Conservation (phyloP, 768 basidiomycete species). For the Trametes maxima region DNA sequence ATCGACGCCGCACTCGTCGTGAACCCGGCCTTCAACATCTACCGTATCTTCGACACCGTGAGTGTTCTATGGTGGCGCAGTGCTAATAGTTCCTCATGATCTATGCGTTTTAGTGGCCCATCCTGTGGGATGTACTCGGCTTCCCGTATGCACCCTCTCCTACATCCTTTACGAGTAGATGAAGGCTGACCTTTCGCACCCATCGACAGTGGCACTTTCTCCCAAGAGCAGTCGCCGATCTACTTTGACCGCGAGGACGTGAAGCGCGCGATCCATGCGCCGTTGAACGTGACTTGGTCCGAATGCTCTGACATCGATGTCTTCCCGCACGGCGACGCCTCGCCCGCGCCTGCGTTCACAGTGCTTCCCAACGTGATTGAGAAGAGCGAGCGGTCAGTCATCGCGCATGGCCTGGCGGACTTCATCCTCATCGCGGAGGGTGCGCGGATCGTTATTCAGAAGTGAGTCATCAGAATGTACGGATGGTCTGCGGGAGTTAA, state of each 20-base stretch:
- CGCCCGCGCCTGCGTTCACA: conserved; percentile 61
- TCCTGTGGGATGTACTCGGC: conserved; percentile 81
- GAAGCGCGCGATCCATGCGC: conserved; percentile 72
- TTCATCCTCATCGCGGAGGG: conserved; percentile 76
- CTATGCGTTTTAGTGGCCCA: conserved; percentile 45
- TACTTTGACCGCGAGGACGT: conserved; percentile 75
- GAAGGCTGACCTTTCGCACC: neutral
- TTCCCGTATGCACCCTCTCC: conserved; percentile 53
- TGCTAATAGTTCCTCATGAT: neutral
- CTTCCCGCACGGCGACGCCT: conserved; percentile 57
- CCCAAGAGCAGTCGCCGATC: conserved; percentile 57
- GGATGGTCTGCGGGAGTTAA: conserved; percentile 31
- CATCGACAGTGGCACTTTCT: conserved; percentile 28
- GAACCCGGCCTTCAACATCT: conserved; percentile 79
- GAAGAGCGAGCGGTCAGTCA: conserved; percentile 67
- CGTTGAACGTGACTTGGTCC: conserved; percentile 57
- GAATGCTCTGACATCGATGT: conserved; percentile 65
- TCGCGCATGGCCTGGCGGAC: conserved; percentile 74
- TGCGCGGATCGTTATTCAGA: conserved; percentile 39
- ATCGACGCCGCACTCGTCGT: conserved; percentile 60
- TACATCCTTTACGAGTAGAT: neutral
- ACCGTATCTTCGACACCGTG: conserved; percentile 73
- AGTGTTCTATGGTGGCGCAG: conserved; percentile 17
- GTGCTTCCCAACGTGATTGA: conserved; percentile 78
- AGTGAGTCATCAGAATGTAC: conserved; percentile 30